A percentile compares a stretch with the other conserved stretches of the same genome.
Conservation (phyloP, 139 green algal genomes). For the Coelastrella sp. region DNA sequence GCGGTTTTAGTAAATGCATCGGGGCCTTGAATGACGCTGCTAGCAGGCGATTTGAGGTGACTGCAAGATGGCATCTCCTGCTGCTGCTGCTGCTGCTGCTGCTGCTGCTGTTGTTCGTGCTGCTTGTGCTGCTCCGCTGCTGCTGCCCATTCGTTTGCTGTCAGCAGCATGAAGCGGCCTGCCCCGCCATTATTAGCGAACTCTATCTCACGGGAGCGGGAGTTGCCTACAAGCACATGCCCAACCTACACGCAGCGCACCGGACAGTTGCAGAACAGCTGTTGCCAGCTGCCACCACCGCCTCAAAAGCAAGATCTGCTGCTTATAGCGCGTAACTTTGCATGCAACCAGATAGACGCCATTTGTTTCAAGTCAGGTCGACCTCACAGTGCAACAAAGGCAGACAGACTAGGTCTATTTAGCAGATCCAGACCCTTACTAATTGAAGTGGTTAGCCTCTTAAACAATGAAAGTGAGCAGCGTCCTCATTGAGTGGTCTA, state of each 20-base stretch:
- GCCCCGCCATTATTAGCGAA: slow-evolving; percentile 66
- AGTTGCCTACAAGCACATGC: slow-evolving; percentile 62
- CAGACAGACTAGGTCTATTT: too few relatives aligned
- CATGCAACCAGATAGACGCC: too few relatives aligned
- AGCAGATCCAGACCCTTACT: too few relatives aligned
- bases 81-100: not conserved
- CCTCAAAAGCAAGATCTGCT: too few relatives aligned
- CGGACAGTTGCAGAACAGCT: not conserved
- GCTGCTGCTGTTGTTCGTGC: slow-evolving; percentile 25
- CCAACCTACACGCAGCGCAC: slow-evolving; percentile 40
- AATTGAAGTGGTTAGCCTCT: too few relatives aligned
- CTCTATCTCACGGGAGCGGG: slow-evolving; percentile 27
- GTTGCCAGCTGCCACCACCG: too few relatives aligned
- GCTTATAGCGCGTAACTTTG: too few relatives aligned
- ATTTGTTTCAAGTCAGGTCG: too few relatives aligned
- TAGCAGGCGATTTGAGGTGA: not conserved
- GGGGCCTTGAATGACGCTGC: not conserved
- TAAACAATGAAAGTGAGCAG: too few relatives aligned
- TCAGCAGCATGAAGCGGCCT: slow-evolving; percentile 63
- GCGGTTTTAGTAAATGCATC: slow-evolving; percentile 10
- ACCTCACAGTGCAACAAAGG: too few relatives aligned
- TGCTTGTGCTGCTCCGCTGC: not conserved
- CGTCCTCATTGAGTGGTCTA: not conserved
- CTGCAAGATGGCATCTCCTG: not conserved
- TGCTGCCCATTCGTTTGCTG: slow-evolving; percentile 27